phyloP scores from a whole-genome alignment of 306 rosid species.

The Dryas octopetala region DNA sequence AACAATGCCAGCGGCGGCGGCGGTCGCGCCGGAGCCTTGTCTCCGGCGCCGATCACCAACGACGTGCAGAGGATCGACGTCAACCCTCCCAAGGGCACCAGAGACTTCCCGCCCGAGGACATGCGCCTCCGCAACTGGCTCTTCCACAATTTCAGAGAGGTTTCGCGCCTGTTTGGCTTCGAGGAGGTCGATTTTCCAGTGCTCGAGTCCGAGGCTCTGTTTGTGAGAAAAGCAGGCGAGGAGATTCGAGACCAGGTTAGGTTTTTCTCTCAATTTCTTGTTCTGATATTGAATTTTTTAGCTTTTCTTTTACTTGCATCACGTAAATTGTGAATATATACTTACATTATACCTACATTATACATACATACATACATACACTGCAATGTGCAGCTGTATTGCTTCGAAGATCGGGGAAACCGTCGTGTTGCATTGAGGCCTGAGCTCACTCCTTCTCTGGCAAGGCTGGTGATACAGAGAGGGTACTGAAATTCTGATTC shows the following conservation, averaged over 20 bases:
- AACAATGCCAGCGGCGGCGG: conserved; percentile 30
- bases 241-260: conserved; percentile 95
- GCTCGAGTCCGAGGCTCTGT: conserved; percentile 89
- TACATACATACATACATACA: too few relatives aligned
- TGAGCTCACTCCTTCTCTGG: conserved; percentile 96
- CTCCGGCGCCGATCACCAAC: conserved; percentile 48
- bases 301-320: not conserved
- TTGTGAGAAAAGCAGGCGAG: conserved; percentile 86
- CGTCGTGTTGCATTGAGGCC: conserved; percentile 97
- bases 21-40: conserved; percentile 48
- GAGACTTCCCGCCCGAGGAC: conserved; percentile 88
- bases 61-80: conserved; percentile 68
- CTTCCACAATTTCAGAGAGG: conserved; percentile 81
- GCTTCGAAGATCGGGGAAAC: conserved; percentile 95
- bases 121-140: conserved; percentile 90
- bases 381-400: conserved; percentile 70
- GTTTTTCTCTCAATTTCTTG: not conserved
- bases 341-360: not conserved
- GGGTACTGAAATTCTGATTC: conserved; percentile 55
- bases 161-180: conserved; percentile 70
- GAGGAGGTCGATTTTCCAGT: conserved; percentile 96
- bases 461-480: conserved; percentile 92
- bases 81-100: conserved; percentile 91
- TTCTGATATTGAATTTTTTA: not conserved
- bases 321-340: not conserved